A percentile compares a stretch with the other conserved stretches of the same genome.
Evolutionary conservation across 352 stramenopile species (phyloP).

Genomic region (Chrysophaeum taylorii): DNA sequence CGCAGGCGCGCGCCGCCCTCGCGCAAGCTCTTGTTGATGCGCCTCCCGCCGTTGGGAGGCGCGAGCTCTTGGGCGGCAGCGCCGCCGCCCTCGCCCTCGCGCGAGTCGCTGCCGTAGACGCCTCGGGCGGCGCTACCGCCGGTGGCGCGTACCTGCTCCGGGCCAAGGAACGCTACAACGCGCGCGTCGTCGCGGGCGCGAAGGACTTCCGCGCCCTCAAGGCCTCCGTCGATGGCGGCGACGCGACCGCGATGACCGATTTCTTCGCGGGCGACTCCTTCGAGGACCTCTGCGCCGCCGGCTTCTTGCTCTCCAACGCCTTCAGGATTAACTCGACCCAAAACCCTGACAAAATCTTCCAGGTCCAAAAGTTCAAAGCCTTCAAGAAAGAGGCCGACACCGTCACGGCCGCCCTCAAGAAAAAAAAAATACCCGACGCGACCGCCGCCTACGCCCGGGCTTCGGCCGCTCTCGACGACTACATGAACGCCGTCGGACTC

Average conservation of each 20-base stretch:
- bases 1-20: too few species aligned
- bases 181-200: conserved; percentile 1
- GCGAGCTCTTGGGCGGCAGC: too few species aligned
- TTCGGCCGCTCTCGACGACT: background rate
- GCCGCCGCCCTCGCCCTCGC: too few species aligned
- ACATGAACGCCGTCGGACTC: background rate
- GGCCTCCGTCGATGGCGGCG: background rate
- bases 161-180: conserved; percentile 19
- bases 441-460: background rate
- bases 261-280: conserved; percentile 2
- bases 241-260: background rate
- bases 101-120: background rate
- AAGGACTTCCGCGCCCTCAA: background rate
- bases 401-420: background rate
- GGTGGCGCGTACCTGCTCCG: conserved; percentile 14
- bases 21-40: too few species aligned
- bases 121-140: background rate
- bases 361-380: conserved; percentile 18
- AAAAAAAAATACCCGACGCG: background rate
- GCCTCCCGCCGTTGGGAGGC: too few species aligned
- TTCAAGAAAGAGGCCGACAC: conserved; percentile 15
- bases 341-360: conserved; percentile 14
- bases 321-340: conserved; percentile 10
- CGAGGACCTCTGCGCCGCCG: conserved; percentile 4
- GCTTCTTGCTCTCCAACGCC: conserved; percentile 18